Percentiles rank a stretch among this genome's conserved stretches.
Evolutionary conservation across 768 basidiomycete species (phyloP).

Genomic region (Strobilomyces echinocephalus): DNA sequence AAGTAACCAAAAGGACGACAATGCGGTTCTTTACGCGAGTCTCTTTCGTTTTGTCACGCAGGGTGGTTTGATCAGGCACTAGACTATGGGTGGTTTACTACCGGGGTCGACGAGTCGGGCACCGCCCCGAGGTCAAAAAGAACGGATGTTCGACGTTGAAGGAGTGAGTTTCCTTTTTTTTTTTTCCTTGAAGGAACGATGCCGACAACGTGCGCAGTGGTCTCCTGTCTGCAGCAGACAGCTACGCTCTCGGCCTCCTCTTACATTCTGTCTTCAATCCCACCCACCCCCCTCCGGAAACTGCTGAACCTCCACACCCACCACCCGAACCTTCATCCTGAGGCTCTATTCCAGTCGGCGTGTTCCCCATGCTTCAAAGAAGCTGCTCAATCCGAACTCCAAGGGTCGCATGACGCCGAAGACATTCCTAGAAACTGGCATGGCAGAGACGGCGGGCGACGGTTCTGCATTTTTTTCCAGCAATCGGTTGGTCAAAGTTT

Average conservation of each 20-base stretch:
- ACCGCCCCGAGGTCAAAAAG: conserved; percentile 91
- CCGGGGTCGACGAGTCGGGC: conserved; percentile 57
- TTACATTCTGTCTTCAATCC: conserved; percentile 88
- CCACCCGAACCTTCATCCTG: conserved; percentile 67
- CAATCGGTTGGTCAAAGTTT: conserved; percentile 44
- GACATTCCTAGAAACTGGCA: conserved; percentile 72
- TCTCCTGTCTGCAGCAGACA: conserved; percentile 66
- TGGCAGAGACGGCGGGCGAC: conserved; percentile 55
- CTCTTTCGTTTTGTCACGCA: too few species aligned
- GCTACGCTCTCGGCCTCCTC: conserved; percentile 87
- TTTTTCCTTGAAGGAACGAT: background rate
- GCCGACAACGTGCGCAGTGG: conserved; percentile 29
- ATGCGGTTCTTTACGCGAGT: conserved; percentile 75
- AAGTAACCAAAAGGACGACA: conserved; percentile 78
- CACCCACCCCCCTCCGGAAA: conserved; percentile 61
- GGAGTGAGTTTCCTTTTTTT: conserved; percentile 48
- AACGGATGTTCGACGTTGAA: conserved; percentile 81
- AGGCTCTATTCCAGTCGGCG: conserved; percentile 64
- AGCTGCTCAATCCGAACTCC: conserved; percentile 84
- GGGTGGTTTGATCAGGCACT: too few species aligned
- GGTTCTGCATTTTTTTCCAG: conserved; percentile 72
- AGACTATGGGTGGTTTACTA: too few species aligned
- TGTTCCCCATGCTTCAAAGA: conserved; percentile 84
- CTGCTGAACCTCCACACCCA: conserved; percentile 65
- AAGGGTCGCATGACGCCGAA: conserved; percentile 73